Evolutionary conservation across 148 eudicot genomes (phyloP), one percentile per base, ranked within the genome.

Genomic region (Heliosperma pusillum): DNA sequence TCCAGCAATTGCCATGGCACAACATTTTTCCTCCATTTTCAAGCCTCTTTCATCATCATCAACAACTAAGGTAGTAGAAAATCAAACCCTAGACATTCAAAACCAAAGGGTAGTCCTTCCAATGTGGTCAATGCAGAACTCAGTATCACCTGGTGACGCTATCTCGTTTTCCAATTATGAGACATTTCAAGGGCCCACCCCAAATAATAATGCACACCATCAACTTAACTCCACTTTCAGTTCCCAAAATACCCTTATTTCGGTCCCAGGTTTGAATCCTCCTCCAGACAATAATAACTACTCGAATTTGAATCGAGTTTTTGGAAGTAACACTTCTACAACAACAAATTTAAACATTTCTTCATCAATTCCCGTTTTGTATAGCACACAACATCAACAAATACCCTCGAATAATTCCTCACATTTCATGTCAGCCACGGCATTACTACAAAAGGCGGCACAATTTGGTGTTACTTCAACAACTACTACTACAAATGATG

Each of bases 401-500:
- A 77, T 79, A 45, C 10, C 79, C 44, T 7, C 79, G 4, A 82
- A 69, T 57, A 36, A 53, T 58, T 63, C 71, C 19, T 70, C 80
- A n/a, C 81, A 81, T 10, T 9, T 81, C 9, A 90, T 88, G 85
- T 91, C 98, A 1, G 98, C 98, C 2, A 94, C 98, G 10, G 98
- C 98, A 74, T 79, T 93, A 33, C 59, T 93, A 53, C 91, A 89
- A 74, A 90, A 89, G 77, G 98, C 98, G 24, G 90, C 96, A 16
- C 93, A 89, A 76, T 86, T 93, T 36, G 93, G 96, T 22, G 81
- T 90, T 20, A 85, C 87, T 36, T 76, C 91, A 5, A 66, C 76
- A 47, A 74, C 78, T 19, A 62, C 55, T 5, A 57, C 63, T 2
- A 26, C 42, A 19, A 74, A 73, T 70, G 81, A 84, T 53, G 82